Evolutionary conservation across 345 rosid genomes (phyloP), one percentile per base, ranked within the genome.

Genomic region (Eucalyptus cladocalyx): DNA sequence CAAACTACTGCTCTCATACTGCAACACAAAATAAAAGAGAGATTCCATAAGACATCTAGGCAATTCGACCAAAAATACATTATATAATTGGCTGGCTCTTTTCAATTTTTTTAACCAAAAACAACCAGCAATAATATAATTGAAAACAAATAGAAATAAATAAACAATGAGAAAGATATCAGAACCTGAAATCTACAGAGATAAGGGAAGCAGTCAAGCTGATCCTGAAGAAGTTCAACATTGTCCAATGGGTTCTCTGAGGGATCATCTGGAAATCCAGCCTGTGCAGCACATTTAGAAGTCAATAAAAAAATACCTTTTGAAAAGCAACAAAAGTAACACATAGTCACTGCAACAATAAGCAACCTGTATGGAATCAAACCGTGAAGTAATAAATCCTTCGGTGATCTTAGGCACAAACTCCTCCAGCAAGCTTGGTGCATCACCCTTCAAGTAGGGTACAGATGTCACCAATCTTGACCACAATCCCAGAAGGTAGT

Each of bases 351-450:
- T 42, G 87, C 81, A 92, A 34, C n/a, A 86, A 43, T 62, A 49
- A 76, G 49, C 87, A 88, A 97, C 99, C 99, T 98, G 99, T 80
- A 96, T 96, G 42, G 99, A 97, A 91, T 98, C 94, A 92, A 98
- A 97, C 89, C 99, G 96, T 90, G 99, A 98, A 56, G 96, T 93
- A 88, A 98, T 96, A 92, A 98, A 98, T 69, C 98, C 98, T 91
- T 98, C 99, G 5, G 98, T 96, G 89, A 98, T 98, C 93, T 97
- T 98, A 83, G 99, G 99, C 89, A 98, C 99, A 92, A 96, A 98
- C 93, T 96, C 99, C 91, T 98, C 99, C 86, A 98, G 96, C 93
- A 97, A 93, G 93, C 99, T 95, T 87, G 99, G 99, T 47, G 99
- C 97, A 92, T 98, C 99, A 90, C 97, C 96, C 94, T 98, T 98